Conservation (phyloP, 1,284 basidiomycete genomes). For the Apiotrichum brassicae region DNA sequence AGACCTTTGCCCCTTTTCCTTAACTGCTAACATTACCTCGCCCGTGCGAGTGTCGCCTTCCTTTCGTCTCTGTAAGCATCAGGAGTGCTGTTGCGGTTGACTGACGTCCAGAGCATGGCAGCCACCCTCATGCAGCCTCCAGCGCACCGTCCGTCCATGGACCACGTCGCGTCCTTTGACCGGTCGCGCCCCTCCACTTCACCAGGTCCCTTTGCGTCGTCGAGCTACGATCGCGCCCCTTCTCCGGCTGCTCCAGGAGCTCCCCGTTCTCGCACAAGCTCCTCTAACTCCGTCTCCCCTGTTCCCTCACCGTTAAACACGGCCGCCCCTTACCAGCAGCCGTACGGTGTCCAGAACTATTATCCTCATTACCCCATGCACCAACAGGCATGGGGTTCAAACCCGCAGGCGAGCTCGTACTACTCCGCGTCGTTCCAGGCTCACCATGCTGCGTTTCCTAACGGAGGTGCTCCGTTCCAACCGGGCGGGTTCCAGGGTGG, state of each 20-base stretch:
- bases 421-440: constrained; percentile 35
- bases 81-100: neutral
- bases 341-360: constrained; percentile 9
- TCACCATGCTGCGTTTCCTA: constrained; percentile 6
- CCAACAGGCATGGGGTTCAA: neutral
- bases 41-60: neutral
- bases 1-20: neutral
- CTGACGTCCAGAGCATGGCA: constrained; percentile 30
- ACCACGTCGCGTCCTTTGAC: constrained; percentile 39
- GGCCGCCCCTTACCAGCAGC: constrained; percentile 7
- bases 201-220: constrained; percentile 19
- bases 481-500: constrained; percentile 21
- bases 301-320: constrained; percentile 19
- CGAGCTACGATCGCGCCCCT: constrained; percentile 23
- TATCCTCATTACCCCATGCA: constrained; percentile 2
- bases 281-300: constrained; percentile 13
- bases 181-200: constrained; percentile 27
- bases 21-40: neutral
- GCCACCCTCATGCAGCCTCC: constrained; percentile 34
- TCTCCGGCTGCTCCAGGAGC: constrained; percentile 14
- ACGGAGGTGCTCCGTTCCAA: constrained; percentile 12
- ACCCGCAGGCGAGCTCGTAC: neutral
- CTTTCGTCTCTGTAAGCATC: neutral
- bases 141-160: constrained; percentile 40
- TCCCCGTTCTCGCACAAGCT: constrained; percentile 19